Base-by-base conservation (phyloP, 208 protist genomes). In the Leptomonas pyrrhocoris region DNA sequence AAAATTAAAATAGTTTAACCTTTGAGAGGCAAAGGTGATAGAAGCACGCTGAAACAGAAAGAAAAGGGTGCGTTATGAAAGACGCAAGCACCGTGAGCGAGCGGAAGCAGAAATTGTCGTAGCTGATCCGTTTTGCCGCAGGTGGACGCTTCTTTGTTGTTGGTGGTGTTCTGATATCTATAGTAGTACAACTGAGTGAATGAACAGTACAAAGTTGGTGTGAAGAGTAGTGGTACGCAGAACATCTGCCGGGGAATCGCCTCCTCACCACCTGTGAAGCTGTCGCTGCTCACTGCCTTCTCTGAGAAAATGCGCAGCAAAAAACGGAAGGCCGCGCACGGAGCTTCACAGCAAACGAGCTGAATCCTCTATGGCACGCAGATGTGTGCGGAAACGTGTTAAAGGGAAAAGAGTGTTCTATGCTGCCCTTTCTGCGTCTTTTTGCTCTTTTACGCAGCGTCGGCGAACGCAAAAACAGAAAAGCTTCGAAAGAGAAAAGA, bases 401-500 rank as follows among this genome's bases (percentile, higher is more conserved):
- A 61, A 51, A 67, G 34, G 9, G 9, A 38, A 38, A 38, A 38
- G 9, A 38, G 34, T 38, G 34, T 38, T 38, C 34, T 38, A 38
- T 38, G 34, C 9, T 38, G 3, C 9, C n/a, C n/a, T n/a, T n/a
- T n/a, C n/a, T n/a, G n/a, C n/a, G n/a, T n/a, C n/a, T n/a, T n/a
- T n/a, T n/a, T n/a, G n/a, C n/a, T n/a, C n/a, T n/a, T n/a, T n/a
- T n/a, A n/a, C n/a, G n/a, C n/a, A n/a, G n/a, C n/a, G n/a, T n/a
- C n/a, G n/a, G n/a, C n/a, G n/a, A n/a, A n/a, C n/a, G n/a, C n/a
- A n/a, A n/a, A n/a, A n/a, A n/a, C n/a, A n/a, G n/a, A n/a, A n/a
- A n/a, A n/a, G n/a, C n/a, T n/a, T n/a, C n/a, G 9, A 38, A 38
- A 68, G 64, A 27, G 51, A 63, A 79, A 55, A 66, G 50, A 43